Evolutionary conservation across 345 rosid species (phyloP), one percentile per base, ranked within the genome.

Genomic region (Citrus hindsii): DNA sequence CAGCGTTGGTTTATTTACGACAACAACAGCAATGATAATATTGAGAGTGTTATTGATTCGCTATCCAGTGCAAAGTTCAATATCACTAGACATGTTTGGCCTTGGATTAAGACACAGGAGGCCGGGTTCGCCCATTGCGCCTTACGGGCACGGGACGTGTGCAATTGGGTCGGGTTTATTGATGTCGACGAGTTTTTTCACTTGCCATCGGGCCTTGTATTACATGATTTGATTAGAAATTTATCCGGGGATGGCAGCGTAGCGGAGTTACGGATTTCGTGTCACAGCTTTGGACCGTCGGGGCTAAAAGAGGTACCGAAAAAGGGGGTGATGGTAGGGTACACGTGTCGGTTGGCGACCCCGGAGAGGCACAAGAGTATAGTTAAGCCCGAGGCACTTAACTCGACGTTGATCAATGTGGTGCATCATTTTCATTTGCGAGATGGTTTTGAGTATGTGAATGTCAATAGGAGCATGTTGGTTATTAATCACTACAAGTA

Each of bases 321-420:
- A 0, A 83, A 83, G 35, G 98, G 98, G 1, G 92, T 92, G 32
- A 87, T 48, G 37, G 86, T 79, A 0, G 92, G 98, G 53, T 95
- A 95, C 87, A 93, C 98, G 0, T 92, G 98, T 58, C 84, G 98
- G 30, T 14, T 90, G 74, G 21, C 5, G 0, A 73, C 73, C 2
- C 89, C 93, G 10, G 98, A 95, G 89, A 88, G 98, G 76, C 98
- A 95, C 87, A 92, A 95, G 88, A 93, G 98, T 73, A 90, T 93
- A 79, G 85, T 95, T 35, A 79, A 72, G 21, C 97, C 95, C 0
- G 98, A 95, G 81, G 85, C 98, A 38, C 79, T 95, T 86, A 92
- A 90, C 81, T 84, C 95, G 0, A 83, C 93, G 3, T 79, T 95
- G 83, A 86, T 93, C 72, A 95, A 93, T 40, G 89, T 90, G 68